Percentiles rank a stretch among this genome's conserved stretches.
Conservation (phyloP, 345 rosid genomes). For the Populus davidiana region DNA sequence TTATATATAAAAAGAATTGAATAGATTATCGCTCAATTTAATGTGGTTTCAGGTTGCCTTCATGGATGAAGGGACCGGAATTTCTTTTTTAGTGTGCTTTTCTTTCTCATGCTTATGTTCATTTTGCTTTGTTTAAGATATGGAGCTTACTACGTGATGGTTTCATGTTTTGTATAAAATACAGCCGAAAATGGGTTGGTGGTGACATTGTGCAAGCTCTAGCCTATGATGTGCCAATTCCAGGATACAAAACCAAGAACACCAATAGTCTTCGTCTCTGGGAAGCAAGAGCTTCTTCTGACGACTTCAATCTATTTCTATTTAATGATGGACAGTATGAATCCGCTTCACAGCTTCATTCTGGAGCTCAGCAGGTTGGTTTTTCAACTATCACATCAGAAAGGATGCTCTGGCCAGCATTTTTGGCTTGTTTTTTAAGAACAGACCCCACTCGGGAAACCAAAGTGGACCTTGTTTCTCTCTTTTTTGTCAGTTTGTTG, state of each 20-base stretch:
- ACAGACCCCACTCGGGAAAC: too few species aligned
- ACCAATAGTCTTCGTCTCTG: conserved; percentile 97
- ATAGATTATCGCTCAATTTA: not conserved
- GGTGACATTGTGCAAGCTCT: conserved; percentile 88
- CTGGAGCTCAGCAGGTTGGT: conserved; percentile 74
- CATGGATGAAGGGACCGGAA: not conserved
- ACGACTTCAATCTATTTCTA: conserved; percentile 74
- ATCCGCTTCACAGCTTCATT: conserved; percentile 81
- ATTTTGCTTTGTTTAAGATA: conserved; percentile 2
- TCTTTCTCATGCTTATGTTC: conserved; percentile 1
- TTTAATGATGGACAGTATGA: conserved; percentile 97
- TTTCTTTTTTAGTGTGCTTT: conserved; percentile 2
- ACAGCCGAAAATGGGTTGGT: conserved; percentile 81
- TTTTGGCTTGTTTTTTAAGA: not conserved
- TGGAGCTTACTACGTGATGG: conserved; percentile 3
- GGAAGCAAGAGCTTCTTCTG: conserved; percentile 85
- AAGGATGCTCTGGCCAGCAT: not conserved
- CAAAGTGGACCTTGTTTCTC: too few species aligned
- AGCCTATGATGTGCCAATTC: conserved; percentile 94
- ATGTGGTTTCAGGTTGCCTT: not conserved
- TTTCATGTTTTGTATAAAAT: conserved; percentile 17
- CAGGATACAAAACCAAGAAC: conserved; percentile 89
- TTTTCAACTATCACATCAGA: not conserved
- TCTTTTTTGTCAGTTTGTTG: not conserved
- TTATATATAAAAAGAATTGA: not conserved